Evolutionary conservation across 176 grass and related monocot species (phyloP).

Genomic region (Luzula sylvatica): DNA sequence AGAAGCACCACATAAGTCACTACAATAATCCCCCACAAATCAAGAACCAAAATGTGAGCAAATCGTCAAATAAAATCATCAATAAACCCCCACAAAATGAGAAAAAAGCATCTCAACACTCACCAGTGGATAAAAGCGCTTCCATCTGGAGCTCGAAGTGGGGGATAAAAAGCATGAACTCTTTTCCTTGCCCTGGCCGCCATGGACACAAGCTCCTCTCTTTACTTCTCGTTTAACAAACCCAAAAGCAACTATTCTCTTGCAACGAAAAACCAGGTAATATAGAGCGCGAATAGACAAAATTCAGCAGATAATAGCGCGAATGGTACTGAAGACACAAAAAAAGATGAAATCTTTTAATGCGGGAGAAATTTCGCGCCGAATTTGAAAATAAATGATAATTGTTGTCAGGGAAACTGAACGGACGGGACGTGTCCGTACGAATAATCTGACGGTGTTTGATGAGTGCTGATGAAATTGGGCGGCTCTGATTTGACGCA

Average conservation of each 20-base stretch:
- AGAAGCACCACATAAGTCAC: conserved; percentile 10
- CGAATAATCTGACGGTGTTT: not conserved
- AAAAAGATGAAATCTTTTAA: conserved; percentile 3
- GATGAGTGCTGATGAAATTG: not conserved
- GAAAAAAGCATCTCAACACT: not conserved
- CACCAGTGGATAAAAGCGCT: conserved; percentile 29
- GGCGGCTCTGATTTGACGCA: not conserved
- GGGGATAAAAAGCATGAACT: conserved; percentile 4
- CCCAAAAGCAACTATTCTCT: not conserved
- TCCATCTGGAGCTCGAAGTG: conserved; percentile 19
- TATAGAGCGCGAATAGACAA: not conserved
- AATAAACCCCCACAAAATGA: not conserved
- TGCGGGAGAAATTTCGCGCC: not conserved
- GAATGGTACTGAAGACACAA: not conserved
- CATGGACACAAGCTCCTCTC: conserved; percentile 7
- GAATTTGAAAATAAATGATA: not conserved
- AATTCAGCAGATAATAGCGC: conserved; percentile 7
- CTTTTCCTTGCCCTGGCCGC: conserved; percentile 18
- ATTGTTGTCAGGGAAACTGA: conserved; percentile 3
- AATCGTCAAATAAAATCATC: not conserved
- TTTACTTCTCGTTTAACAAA: conserved; percentile 7
- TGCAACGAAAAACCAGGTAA: conserved; percentile 15
- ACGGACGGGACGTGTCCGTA: not conserved
- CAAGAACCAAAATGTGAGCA: not conserved
- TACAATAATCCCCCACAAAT: not conserved